phyloP scores from a whole-genome alignment of 2,329 filamentous ascomycete genomes.

The Tolypocladium cylindrosporum region DNA sequence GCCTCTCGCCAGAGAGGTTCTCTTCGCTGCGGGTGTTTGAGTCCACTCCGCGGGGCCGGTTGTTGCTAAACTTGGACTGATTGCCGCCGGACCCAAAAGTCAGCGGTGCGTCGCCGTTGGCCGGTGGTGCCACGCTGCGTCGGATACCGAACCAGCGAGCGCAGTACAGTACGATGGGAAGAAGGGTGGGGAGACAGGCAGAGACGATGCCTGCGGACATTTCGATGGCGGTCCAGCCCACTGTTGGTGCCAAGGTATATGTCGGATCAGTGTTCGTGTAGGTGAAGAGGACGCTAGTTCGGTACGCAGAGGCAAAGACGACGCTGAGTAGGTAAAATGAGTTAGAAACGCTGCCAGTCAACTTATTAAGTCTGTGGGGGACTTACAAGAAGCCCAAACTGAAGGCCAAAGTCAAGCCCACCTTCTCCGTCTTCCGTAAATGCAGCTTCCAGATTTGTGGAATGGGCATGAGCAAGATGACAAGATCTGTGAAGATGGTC shows the following conservation, averaged over 20 bases:
- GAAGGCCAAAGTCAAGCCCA: conserved; percentile 33
- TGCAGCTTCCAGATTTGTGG: conserved; percentile 35
- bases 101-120: conserved; percentile 10
- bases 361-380: neutral
- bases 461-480: conserved; percentile 33
- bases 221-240: conserved; percentile 39
- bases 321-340: conserved; percentile 20
- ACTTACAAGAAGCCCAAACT: conserved; percentile 32
- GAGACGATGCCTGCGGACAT: conserved; percentile 40
- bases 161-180: conserved; percentile 30
- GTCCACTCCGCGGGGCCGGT: conserved; percentile 7
- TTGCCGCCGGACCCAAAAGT: conserved; percentile 11
- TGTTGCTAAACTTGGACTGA: conserved; percentile 6
- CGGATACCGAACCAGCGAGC: conserved; percentile 31
- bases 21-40: conserved; percentile 5
- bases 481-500: conserved; percentile 35
- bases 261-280: conserved; percentile 28
- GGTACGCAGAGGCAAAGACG: conserved; percentile 37
- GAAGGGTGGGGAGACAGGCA: conserved; percentile 41
- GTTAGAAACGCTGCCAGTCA: neutral
- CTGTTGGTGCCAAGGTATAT: conserved; percentile 35
- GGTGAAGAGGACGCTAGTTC: conserved; percentile 34
- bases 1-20: conserved; percentile 3
- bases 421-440: conserved; percentile 28
- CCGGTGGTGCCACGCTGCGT: conserved; percentile 11